These are phyloP conservation scores for Russula foetens DNA, from an alignment of 768 basidiomycete species.

Conservation along the genomic window DNA sequence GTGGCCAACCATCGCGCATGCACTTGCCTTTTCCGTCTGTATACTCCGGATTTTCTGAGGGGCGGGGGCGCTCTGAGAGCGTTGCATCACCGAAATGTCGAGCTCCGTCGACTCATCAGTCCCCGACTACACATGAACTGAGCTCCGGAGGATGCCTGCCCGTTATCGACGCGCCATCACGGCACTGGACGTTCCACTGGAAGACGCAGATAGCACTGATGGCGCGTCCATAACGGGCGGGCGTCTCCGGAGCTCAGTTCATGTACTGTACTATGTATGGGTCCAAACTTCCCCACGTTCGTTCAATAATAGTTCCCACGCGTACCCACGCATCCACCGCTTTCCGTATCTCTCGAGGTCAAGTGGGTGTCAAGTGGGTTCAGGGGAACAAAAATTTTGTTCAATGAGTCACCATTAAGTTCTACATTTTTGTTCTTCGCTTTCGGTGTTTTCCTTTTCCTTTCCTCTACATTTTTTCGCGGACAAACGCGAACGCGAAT, in stretches of 20 bases:
- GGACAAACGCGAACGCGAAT: background rate
- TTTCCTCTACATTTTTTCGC: background rate
- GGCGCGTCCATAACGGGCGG: too few species aligned
- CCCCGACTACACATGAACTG: background rate
- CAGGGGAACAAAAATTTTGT: background rate
- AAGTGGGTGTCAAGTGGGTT: background rate
- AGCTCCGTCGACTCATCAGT: background rate
- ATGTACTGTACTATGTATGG: too few species aligned
- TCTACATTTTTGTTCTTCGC: background rate
- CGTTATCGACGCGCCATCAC: constrained; percentile 2
- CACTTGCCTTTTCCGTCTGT: background rate
- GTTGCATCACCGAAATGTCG: background rate
- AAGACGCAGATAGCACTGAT: too few species aligned
- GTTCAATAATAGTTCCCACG: too few species aligned
- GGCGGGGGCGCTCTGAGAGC: background rate
- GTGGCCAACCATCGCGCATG: background rate
- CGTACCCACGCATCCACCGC: too few species aligned
- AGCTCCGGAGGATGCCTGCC: constrained; percentile 2
- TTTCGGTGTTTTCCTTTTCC: too few species aligned
- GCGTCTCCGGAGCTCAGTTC: too few species aligned
- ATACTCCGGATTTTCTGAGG: background rate
- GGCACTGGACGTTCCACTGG: constrained; percentile 4
- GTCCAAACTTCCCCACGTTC: too few species aligned
- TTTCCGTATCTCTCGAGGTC: background rate
- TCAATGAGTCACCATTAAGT: constrained; percentile 6